phyloP scores from a whole-genome alignment of 129 eudicot species.

The sunflower (Helianthus annuus) region HanXRQr2.0-SUNRISE NC_035444.2:24527965-24528464 shows the following conservation, averaged over 20 bases:
- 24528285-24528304: constrained; percentile 67
- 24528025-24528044: neutral
- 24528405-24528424: constrained; percentile 60
- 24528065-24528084: neutral
- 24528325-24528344: constrained; percentile 50
- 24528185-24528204: constrained; percentile 51
- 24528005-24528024: neutral
- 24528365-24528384: constrained; percentile 62
- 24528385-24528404: constrained; percentile 55
- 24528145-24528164: constrained; percentile 73
- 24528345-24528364: constrained; percentile 44
- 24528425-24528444: constrained; percentile 37
- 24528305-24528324: constrained; percentile 42
- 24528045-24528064: neutral
- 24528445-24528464: constrained; percentile 35
- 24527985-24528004: neutral
- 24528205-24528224: constrained; percentile 68
- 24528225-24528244: constrained; percentile 57
- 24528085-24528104: constrained; percentile 58
- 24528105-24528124: constrained; percentile 54
- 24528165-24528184: constrained; percentile 55
- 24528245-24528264: constrained; percentile 60
- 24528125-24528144: constrained; percentile 81
- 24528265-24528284: constrained; percentile 57
- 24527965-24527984: neutral